Conservation (phyloP, 2,329 filamentous ascomycete genomes). For the Tolypocladium endophyticum region DNA sequence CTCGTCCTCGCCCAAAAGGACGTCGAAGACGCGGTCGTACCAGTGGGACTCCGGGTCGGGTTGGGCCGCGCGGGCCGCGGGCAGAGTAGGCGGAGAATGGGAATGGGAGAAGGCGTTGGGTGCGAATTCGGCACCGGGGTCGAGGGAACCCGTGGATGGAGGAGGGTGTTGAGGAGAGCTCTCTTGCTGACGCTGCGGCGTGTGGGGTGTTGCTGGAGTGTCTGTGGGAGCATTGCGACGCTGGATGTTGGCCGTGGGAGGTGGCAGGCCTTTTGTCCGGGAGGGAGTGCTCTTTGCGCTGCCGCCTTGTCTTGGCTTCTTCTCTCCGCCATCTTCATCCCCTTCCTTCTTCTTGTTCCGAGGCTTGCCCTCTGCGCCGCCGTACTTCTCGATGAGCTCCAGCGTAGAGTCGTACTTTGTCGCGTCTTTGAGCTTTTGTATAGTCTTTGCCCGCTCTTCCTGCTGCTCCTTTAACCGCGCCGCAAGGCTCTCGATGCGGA, state of each 20-base stretch:
- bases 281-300: constrained; percentile 9
- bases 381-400: constrained; percentile 89
- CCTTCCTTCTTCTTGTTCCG: constrained; percentile 5
- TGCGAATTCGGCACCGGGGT: constrained; percentile 55
- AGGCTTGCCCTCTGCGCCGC: constrained; percentile 48
- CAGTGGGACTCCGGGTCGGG: constrained; percentile 49
- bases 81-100: constrained; percentile 8
- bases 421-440: constrained; percentile 86
- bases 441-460: constrained; percentile 72
- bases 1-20: constrained; percentile 90
- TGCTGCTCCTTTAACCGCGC: constrained; percentile 63
- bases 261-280: constrained; percentile 43
- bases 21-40: constrained; percentile 91
- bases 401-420: constrained; percentile 95
- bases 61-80: neutral
- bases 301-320: constrained; percentile 7
- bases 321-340: constrained; percentile 1
- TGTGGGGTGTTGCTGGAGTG: neutral
- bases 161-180: constrained; percentile 14
- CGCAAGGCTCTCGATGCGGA: constrained; percentile 62
- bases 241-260: constrained; percentile 52
- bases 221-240: constrained; percentile 20
- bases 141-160: constrained; percentile 17
- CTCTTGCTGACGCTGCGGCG: neutral
- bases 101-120: constrained; percentile 46